Conservation (phyloP, 2,329 filamentous ascomycete genomes). For the Beauveria sp. region DNA sequence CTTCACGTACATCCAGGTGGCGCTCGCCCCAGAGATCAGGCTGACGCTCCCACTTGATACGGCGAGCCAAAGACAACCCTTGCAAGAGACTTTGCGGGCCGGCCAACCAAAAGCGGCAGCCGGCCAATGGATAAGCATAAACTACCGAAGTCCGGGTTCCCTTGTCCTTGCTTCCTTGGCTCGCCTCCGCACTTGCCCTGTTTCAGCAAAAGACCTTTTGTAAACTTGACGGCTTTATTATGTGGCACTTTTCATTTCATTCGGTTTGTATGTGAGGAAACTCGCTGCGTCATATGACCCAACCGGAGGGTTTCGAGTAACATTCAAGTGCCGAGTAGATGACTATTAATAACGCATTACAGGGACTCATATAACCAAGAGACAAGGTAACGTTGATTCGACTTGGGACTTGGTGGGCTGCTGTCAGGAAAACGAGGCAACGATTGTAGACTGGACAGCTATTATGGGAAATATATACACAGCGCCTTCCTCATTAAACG, state of each 20-base stretch:
- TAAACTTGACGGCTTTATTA: background rate
- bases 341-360: background rate
- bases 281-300: background rate
- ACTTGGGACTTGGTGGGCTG: no score
- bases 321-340: background rate
- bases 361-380: background rate
- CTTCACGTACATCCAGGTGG: background rate
- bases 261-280: background rate
- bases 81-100: background rate
- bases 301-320: background rate
- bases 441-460: background rate
- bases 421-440: background rate
- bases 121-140: background rate
- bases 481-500: background rate
- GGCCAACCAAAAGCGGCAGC: slow-evolving; percentile 2
- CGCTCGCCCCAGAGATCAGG: background rate
- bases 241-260: background rate
- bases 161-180: no score
- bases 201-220: no score
- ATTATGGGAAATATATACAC: no score
- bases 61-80: background rate
- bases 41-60: background rate
- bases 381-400: background rate
- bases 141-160: no score
- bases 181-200: no score